Percentiles rank a stretch among this genome's conserved stretches.
phyloP scores from a whole-genome alignment of 202 grass and related monocot genomes.

The Setaria italica region DNA sequence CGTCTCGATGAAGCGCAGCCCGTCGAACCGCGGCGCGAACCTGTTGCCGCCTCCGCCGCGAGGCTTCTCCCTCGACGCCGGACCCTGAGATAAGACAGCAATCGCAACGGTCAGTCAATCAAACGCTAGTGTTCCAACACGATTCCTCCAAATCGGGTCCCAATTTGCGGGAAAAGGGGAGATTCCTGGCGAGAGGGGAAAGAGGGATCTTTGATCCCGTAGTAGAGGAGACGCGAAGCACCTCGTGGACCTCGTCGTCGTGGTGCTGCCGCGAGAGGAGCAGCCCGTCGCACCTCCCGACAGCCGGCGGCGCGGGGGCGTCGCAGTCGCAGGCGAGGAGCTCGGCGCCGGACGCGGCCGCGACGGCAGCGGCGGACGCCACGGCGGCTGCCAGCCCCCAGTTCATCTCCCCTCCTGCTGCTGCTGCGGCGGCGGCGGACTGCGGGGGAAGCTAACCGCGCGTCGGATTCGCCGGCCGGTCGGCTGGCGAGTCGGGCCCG shows the following conservation, averaged over 20 bases:
- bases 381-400: constrained; percentile 56
- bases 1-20: constrained; percentile 81
- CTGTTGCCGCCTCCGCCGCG: constrained; percentile 8
- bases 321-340: constrained; percentile 53
- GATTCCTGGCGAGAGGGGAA: background rate
- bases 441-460: background rate
- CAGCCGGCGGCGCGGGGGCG: background rate
- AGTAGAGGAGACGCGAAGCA: background rate
- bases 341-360: constrained; percentile 53
- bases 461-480: background rate
- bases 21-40: constrained; percentile 79
- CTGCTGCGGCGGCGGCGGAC: background rate
- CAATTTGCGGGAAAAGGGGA: too few relatives aligned
- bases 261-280: constrained; percentile 34
- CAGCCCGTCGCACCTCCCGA: constrained; percentile 49
- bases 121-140: background rate
- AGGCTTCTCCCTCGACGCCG: background rate
- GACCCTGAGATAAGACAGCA: background rate
- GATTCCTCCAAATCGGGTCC: background rate
- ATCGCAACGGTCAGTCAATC: background rate
- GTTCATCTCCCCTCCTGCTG: constrained; percentile 33
- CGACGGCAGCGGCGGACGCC: constrained; percentile 46
- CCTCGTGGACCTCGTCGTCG: constrained; percentile 23
- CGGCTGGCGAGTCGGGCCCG: background rate
- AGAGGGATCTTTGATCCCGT: background rate